These are phyloP conservation scores for Aspergillus sp. DNA, from an alignment of 2,329 filamentous ascomycete species.

Conservation along the genomic window DNA sequence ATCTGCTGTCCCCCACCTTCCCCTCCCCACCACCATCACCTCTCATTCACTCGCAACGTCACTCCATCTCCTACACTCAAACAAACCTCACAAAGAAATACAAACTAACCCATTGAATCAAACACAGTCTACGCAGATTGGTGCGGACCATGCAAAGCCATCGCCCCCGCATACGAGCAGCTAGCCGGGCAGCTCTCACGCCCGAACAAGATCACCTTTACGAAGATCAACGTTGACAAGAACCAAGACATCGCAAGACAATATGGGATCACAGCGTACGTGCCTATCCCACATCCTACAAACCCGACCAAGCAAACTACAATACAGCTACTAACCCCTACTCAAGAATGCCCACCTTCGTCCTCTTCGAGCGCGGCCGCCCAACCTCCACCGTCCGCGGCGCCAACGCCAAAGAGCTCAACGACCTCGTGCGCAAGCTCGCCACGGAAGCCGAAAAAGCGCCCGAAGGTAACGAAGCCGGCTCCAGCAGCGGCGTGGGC, in stretches of 20 bases:
- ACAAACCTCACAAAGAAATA: slow-evolving; percentile 6
- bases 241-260: slow-evolving; percentile 72
- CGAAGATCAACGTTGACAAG: slow-evolving; percentile 80
- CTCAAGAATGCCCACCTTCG: slow-evolving; percentile 81
- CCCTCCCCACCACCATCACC: slow-evolving; percentile 14
- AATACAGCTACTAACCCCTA: neutral
- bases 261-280: slow-evolving; percentile 70
- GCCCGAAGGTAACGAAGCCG: slow-evolving; percentile 44
- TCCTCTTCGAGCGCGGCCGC: slow-evolving; percentile 76
- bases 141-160: slow-evolving; percentile 80
- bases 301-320: neutral
- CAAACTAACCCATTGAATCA: neutral
- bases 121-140: slow-evolving; percentile 79
- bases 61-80: slow-evolving; percentile 23
- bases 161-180: slow-evolving; percentile 79
- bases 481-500: slow-evolving; percentile 41
- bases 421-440: slow-evolving; percentile 70
- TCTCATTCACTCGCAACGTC: slow-evolving; percentile 13
- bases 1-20: slow-evolving; percentile 8
- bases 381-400: slow-evolving; percentile 70
- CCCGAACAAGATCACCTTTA: slow-evolving; percentile 74
- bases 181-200: slow-evolving; percentile 71
- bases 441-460: slow-evolving; percentile 61
- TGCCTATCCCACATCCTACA: slow-evolving; percentile 10
- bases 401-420: slow-evolving; percentile 70